Evolutionary conservation across 2,329 filamentous ascomycete genomes (phyloP).

Genomic region (Claviceps arundinis): DNA sequence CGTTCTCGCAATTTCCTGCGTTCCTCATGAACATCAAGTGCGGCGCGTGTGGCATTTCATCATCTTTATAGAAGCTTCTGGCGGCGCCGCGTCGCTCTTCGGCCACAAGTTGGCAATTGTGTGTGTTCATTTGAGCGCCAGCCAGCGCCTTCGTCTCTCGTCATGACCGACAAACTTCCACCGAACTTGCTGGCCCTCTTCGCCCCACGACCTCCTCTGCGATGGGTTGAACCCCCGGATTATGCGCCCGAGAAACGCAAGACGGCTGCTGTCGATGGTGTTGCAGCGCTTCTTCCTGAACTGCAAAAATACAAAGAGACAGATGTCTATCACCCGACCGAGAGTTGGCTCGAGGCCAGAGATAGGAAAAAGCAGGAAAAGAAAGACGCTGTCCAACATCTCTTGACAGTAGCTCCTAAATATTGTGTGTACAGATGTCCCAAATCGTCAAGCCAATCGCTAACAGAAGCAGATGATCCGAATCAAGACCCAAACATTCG

Average conservation of each 20-base stretch:
- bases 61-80: background rate
- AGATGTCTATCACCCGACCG: conserved; percentile 65
- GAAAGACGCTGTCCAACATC: conserved; percentile 50
- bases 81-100: background rate
- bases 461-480: conserved; percentile 52
- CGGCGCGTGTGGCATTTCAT: conserved; percentile 7
- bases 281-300: conserved; percentile 62
- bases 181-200: conserved; percentile 88
- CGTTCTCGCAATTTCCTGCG: conserved; percentile 10
- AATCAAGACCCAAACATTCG: conserved; percentile 75
- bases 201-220: conserved; percentile 80
- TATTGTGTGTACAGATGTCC: conserved; percentile 36
- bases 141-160: background rate
- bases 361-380: conserved; percentile 77
- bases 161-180: conserved; percentile 93
- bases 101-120: background rate
- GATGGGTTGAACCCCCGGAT: conserved; percentile 76
- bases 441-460: background rate
- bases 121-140: conserved; percentile 1
- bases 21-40: conserved; percentile 2
- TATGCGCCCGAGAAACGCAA: conserved; percentile 69
- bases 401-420: conserved; percentile 49
- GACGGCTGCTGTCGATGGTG: conserved; percentile 57
- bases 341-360: conserved; percentile 83
- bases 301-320: conserved; percentile 67